Base-by-base conservation (phyloP, 1,284 basidiomycete species). In the Ustilago trichophora region DNA sequence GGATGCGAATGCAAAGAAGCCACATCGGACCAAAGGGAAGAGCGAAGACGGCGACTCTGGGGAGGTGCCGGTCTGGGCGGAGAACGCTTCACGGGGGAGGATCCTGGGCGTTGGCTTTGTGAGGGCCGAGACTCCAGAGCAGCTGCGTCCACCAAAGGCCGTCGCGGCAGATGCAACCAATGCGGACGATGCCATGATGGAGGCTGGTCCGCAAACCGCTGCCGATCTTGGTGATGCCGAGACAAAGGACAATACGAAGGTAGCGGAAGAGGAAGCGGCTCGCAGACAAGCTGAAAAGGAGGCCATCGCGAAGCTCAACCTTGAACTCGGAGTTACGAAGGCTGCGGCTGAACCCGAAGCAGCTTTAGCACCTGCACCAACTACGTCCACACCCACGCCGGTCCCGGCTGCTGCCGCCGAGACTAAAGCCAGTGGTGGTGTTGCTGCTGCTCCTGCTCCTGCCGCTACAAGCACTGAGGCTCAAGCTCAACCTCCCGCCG, bases 91-190 rank as follows among this genome's bases (percentile, higher is more conserved):
- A 22, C 45, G 49, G 19, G 76, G 76, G 4, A 44, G 41, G n/a
- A 63, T 78, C 22, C 8, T 79, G 4, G 76, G 74, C 31, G 55
- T 76, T 37, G 76, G 75, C 3, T 65, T 71, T 35, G 71, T 78
- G 6, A 49, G 57, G 3, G 64, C 75, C 3, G 48, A 56, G 21
- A 70, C 71, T 19, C 74, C 74, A 11, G 68, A 72, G 24, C 56
- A 69, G 51, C 31, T 69, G 16, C 18, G n/a, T n/a, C n/a, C 37
- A n/a, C 62, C 68, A 29, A 52, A 42, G 13, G n/a, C n/a, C n/a
- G n/a, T n/a, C n/a, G n/a, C n/a, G n/a, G n/a, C n/a, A n/a, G n/a
- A n/a, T n/a, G n/a, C n/a, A n/a, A n/a, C n/a, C n/a, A n/a, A n/a
- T n/a, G n/a, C n/a, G n/a, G n/a, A n/a, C n/a, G n/a, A n/a, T n/a